Evolutionary conservation across 192 early-diverging fungal genomes (phyloP).

Genomic region (Coemansia sp.): DNA sequence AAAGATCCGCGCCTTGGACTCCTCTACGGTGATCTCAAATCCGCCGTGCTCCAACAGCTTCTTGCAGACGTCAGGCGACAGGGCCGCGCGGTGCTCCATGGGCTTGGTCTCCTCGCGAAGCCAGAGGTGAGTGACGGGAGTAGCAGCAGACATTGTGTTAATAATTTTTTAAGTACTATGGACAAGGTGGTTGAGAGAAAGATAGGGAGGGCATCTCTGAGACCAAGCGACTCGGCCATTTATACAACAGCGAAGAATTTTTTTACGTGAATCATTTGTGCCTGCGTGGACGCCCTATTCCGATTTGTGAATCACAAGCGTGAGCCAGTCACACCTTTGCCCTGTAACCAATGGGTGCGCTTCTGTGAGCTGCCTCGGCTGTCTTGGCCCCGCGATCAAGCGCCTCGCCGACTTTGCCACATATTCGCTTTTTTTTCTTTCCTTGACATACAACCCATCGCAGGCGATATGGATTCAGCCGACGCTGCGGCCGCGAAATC

Average conservation of each 20-base stretch:
- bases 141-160: constrained; percentile 9
- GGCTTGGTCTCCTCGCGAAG: constrained; percentile 98
- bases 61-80: constrained; percentile 86
- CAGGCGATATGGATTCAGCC: not conserved
- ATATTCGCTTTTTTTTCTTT: not conserved
- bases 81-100: constrained; percentile 91
- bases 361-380: too few relatives aligned
- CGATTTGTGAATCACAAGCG: constrained; percentile 3
- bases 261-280: not conserved
- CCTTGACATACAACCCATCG: not conserved
- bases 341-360: too few relatives aligned
- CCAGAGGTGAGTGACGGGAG: constrained; percentile 72
- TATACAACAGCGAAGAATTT: not conserved
- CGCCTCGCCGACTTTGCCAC: not conserved
- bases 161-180: not conserved
- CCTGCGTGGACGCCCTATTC: not conserved
- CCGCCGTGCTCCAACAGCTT: constrained; percentile 69
- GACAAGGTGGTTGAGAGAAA: not conserved
- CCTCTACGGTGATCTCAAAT: constrained; percentile 92
- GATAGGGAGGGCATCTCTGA: not conserved
- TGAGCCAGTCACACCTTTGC: not conserved
- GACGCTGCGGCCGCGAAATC: not conserved
- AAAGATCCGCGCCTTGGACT: constrained; percentile 82
- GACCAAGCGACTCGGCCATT: not conserved
- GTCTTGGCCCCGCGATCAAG: too few relatives aligned